Base-by-base conservation (phyloP, 345 rosid species). In the Geranium rotundifolium region DNA sequence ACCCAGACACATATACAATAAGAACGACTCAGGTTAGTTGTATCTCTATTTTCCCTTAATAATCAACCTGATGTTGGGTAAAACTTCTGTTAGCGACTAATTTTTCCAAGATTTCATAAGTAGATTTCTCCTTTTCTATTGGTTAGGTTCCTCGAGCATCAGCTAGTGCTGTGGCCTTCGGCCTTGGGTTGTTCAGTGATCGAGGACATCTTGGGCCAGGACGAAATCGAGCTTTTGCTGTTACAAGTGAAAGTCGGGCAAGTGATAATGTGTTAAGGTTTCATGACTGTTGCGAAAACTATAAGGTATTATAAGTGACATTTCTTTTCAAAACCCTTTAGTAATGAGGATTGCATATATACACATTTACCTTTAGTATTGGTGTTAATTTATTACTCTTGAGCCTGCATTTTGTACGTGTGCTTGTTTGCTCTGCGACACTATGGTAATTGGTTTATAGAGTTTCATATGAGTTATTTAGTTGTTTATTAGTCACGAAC, bases 141-240 rank as follows among this genome's bases (percentile, higher is more conserved):
- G 57, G 61, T 60, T 73, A 93, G 99, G 77, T 93, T 78, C 95
- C 95, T 68, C 81, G 92, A 63, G 95, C 97, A 56, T 85, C 99
- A 65, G 91, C 99, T 19, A 88, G 97, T 79, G 97, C 97, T 57
- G 92, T 93, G 72, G 97, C 99, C 12, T 93, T 90, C 81, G 99
- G 99, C 67, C 83, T 90, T 86, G 97, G 99, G 30, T 79, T 90
- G n/a, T 85, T 93, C 63, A 82, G 80, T 5, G 90, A 68, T 69
- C 90, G 67, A 73, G 99, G 97, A 71, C 71, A 70, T 70, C 84
- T 93, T 31, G 97, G 99, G 67, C 92, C 81, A 14, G 99, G 84
- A 29, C 72, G 72, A 18, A 83, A 90, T 64, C 83, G 84, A 70
- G 97, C 96, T 59, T 88, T 93, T 55, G 80, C 97, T 63, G 92